Evolutionary conservation across 78 protist genomes (phyloP).

Genomic region (Parvularia atlantis): DNA sequence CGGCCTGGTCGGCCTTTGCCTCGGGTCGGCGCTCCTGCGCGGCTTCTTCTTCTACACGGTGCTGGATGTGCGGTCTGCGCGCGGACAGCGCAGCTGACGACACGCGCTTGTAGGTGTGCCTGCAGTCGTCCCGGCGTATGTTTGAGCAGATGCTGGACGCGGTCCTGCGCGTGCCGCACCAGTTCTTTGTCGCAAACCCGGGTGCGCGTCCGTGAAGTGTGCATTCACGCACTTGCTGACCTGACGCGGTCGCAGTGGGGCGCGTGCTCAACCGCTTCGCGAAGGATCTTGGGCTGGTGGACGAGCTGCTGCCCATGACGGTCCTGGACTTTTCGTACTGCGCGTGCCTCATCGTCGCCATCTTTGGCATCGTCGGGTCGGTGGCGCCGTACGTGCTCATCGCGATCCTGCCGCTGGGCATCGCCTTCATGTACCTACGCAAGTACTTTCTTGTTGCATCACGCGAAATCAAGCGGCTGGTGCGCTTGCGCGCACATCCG

Average conservation of each 20-base stretch:
- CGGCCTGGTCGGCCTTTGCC: too few species aligned
- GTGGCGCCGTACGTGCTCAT: not conserved
- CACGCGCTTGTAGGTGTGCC: too few species aligned
- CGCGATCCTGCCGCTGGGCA: not conserved
- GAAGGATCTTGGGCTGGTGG: not conserved
- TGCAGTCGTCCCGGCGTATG: too few species aligned
- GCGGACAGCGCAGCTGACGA: too few species aligned
- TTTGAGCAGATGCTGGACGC: not conserved
- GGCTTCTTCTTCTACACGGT: too few species aligned
- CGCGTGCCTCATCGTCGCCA: not conserved
- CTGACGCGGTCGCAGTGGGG: too few species aligned
- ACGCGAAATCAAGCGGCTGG: not conserved
- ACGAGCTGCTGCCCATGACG: constrained; percentile 1
- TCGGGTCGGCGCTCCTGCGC: too few species aligned
- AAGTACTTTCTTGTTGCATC: not conserved
- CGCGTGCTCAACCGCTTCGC: constrained; percentile 21
- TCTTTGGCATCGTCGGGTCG: not conserved
- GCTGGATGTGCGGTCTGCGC: too few species aligned
- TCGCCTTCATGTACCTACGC: not conserved
- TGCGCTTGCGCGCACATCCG: not conserved
- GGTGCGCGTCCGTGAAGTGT: too few species aligned
- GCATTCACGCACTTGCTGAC: too few species aligned
- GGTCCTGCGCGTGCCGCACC: not conserved
- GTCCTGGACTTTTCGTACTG: not conserved
- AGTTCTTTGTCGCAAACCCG: constrained; percentile 17